These are phyloP conservation scores for Kregervanrija fluxuum DNA, from an alignment of 805 yeast genomes.

Conservation along the genomic window DNA sequence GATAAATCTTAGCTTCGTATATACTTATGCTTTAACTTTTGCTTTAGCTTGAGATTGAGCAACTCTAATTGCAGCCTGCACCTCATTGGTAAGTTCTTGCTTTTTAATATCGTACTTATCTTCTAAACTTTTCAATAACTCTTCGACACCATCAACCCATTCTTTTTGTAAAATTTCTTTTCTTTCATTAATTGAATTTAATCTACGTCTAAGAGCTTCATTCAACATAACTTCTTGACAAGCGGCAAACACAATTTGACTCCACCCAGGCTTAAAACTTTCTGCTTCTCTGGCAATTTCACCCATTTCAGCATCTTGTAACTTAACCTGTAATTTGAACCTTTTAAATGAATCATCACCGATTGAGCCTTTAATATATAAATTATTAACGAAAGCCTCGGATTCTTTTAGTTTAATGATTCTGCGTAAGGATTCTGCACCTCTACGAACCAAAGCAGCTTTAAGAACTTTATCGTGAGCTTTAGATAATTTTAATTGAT, in stretches of 20 bases:
- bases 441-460: conserved; percentile 47
- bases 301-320: conserved; percentile 75
- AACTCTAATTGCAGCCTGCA: too few relatives aligned
- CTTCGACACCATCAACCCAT: conserved; percentile 25
- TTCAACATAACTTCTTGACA: conserved; percentile 89
- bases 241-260: conserved; percentile 62
- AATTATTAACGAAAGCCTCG: conserved; percentile 56
- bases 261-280: conserved; percentile 70
- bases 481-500: conserved; percentile 34
- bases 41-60: too few relatives aligned
- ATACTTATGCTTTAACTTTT: not conserved
- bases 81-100: too few relatives aligned
- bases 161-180: conserved; percentile 25
- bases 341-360: conserved; percentile 87
- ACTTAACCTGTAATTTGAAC: conserved; percentile 65
- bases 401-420: conserved; percentile 75
- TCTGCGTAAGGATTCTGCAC: conserved; percentile 85
- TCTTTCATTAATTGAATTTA: conserved; percentile 39
- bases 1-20: not conserved
- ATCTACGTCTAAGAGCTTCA: conserved; percentile 80
- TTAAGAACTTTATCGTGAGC: conserved; percentile 55
- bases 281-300: conserved; percentile 75
- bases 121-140: not conserved
- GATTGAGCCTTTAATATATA: conserved; percentile 83
- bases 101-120: too few relatives aligned